phyloP scores from a whole-genome alignment of 495 filamentous ascomycete species.

The Evansstolkia leycettana region DNA sequence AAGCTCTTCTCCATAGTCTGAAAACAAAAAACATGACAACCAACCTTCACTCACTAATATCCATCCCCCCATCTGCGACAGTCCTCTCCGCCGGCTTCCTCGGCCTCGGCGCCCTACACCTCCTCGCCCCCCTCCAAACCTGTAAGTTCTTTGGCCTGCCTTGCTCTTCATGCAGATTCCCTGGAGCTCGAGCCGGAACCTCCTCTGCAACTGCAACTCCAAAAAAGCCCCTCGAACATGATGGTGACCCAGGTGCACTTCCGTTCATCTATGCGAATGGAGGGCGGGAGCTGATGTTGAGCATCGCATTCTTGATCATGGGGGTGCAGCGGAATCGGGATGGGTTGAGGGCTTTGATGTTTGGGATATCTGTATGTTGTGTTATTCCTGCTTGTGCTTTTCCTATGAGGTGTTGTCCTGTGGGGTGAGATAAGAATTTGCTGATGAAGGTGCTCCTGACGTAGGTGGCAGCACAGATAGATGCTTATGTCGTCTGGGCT shows the following conservation, averaged over 20 bases:
- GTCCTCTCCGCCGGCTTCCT: conserved; percentile 1
- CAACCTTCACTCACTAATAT: no score
- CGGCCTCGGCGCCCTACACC: not conserved
- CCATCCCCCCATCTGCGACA: no score
- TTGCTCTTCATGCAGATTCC: not conserved
- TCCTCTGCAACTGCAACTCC: not conserved
- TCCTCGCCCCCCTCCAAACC: not conserved
- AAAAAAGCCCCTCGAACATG: not conserved
- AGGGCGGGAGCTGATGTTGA: conserved; percentile 1
- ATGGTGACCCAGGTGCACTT: not conserved
- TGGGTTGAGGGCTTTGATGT: not conserved
- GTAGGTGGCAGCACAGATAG: not conserved
- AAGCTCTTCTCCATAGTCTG: no score
- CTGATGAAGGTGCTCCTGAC: not conserved
- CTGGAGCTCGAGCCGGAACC: no score
- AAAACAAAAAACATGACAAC: no score
- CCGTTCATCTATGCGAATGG: conserved; percentile 1
- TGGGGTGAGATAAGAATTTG: not conserved
- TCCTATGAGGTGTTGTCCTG: no score
- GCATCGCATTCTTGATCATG: not conserved
- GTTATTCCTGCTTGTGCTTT: no score
- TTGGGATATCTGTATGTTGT: not conserved
- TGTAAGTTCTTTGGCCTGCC: conserved; percentile 1
- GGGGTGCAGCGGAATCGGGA: not conserved
- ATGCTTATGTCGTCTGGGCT: not conserved